These are phyloP conservation scores for Glycine latifolia DNA, from an alignment of 306 rosid species.

Conservation along the genomic window DNA sequence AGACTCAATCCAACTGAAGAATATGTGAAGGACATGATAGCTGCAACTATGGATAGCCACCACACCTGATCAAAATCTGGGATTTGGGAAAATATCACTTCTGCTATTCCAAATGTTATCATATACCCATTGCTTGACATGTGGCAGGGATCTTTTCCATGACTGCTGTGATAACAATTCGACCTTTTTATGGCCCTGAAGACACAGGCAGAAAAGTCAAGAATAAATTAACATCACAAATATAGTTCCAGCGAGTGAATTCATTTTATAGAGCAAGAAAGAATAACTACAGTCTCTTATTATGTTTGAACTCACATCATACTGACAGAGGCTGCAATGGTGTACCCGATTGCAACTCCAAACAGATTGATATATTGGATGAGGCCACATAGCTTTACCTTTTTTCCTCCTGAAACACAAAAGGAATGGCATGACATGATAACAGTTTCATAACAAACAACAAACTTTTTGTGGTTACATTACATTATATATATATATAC, in stretches of 20 bases:
- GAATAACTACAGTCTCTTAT: not conserved
- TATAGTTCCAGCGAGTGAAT: not conserved
- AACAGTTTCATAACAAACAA: slow-evolving; percentile 28
- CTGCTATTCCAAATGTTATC: slow-evolving; percentile 75
- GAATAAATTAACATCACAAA: too few species aligned
- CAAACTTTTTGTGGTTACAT: not conserved
- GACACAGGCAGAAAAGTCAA: not conserved
- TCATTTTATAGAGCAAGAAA: slow-evolving; percentile 8
- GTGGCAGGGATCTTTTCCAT: slow-evolving; percentile 78
- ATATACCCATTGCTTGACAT: slow-evolving; percentile 81
- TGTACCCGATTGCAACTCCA: slow-evolving; percentile 75
- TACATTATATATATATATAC: too few species aligned
- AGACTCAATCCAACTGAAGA: slow-evolving; percentile 68
- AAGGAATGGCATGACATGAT: slow-evolving; percentile 2
- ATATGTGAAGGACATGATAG: slow-evolving; percentile 78
- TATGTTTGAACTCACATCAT: slow-evolving; percentile 71
- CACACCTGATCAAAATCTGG: slow-evolving; percentile 76
- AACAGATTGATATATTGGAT: slow-evolving; percentile 73
- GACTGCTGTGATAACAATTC: slow-evolving; percentile 73
- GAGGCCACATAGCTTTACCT: slow-evolving; percentile 66
- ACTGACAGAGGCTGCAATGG: slow-evolving; percentile 85
- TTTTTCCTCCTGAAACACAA: slow-evolving; percentile 66
- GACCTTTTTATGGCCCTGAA: slow-evolving; percentile 79
- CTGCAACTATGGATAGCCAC: slow-evolving; percentile 88
- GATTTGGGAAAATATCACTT: slow-evolving; percentile 74